Conservation (phyloP, 441 rosid genomes). For the Geranium incanum region DNA sequence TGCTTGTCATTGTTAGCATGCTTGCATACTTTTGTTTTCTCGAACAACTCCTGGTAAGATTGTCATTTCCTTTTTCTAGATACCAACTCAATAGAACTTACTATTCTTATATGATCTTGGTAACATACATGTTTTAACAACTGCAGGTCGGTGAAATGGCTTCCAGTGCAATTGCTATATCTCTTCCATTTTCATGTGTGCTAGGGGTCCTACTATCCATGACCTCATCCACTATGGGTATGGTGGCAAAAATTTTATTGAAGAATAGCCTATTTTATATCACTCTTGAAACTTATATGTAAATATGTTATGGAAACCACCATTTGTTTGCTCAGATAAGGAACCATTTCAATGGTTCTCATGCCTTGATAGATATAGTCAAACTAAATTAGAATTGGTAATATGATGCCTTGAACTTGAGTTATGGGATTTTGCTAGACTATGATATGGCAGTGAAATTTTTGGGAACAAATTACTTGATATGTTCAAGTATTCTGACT, state of each 20-base stretch:
- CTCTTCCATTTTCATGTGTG: conserved; percentile 34
- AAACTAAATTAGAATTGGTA: too few relatives aligned
- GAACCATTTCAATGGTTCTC: too few relatives aligned
- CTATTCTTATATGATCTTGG: not conserved
- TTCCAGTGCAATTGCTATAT: conserved; percentile 37
- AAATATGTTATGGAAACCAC: not conserved
- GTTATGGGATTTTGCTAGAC: not conserved
- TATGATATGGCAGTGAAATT: not conserved
- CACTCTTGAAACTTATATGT: not conserved
- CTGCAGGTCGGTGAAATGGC: conserved; percentile 35
- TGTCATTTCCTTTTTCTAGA: not conserved
- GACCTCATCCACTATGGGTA: conserved; percentile 35
- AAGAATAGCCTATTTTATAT: not conserved
- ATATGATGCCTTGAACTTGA: too few relatives aligned
- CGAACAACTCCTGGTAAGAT: conserved; percentile 35
- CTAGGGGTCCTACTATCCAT: conserved; percentile 37
- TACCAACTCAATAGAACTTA: not conserved
- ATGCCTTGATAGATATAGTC: too few relatives aligned
- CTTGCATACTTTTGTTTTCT: conserved; percentile 42
- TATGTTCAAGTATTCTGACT: not conserved
- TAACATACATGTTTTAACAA: not conserved
- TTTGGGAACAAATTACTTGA: not conserved
- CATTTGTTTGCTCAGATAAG: too few relatives aligned
- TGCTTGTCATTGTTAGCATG: conserved; percentile 41
- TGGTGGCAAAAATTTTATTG: not conserved